Conservation (phyloP, 2,329 filamentous ascomycete species). For the Phialocephala subalpina region DNA sequence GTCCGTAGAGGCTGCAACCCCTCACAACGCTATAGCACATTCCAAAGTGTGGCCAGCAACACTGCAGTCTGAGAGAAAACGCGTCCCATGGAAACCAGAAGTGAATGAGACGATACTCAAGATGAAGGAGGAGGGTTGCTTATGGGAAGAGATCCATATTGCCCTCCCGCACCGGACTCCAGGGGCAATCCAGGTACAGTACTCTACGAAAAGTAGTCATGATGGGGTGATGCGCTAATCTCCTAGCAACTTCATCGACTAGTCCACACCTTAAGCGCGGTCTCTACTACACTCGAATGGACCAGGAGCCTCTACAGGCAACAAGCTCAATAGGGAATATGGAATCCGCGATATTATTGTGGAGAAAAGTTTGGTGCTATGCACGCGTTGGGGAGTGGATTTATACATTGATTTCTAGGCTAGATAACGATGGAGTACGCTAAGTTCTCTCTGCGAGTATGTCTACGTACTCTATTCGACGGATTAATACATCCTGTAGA, state of each 20-base stretch:
- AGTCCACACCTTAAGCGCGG: background rate
- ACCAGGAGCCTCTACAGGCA: background rate
- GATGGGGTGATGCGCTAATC: background rate
- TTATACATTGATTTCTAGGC: background rate
- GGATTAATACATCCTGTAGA: background rate
- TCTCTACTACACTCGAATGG: background rate
- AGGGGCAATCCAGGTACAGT: constrained; percentile 20
- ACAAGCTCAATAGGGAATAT: background rate
- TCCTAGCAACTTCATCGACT: background rate
- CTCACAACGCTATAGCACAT: constrained; percentile 11
- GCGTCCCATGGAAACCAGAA: constrained; percentile 5
- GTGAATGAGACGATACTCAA: constrained; percentile 9
- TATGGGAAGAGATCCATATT: constrained; percentile 11
- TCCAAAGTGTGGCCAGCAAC: background rate
- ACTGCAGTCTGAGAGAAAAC: constrained; percentile 16
- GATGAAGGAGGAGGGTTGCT: background rate
- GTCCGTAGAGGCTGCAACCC: constrained; percentile 11
- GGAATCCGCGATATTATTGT: background rate
- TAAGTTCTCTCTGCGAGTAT: background rate
- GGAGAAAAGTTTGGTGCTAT: background rate
- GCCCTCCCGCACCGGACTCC: constrained; percentile 14
- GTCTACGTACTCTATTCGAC: background rate
- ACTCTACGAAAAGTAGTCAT: constrained; percentile 23
- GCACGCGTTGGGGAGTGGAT: background rate
- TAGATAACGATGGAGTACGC: background rate